phyloP scores from a whole-genome alignment of 345 rosid genomes.

The sweet orange (Citrus sinensis) region DVS_A1.0 CM039168.1:30282501-30283000 shows the following conservation, averaged over 20 bases:
- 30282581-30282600: slow-evolving; percentile 92
- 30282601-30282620: slow-evolving; percentile 51
- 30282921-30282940: slow-evolving; percentile 95
- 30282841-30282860: slow-evolving; percentile 52
- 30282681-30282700: slow-evolving; percentile 86
- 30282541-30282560: slow-evolving; percentile 92
- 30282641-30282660: slow-evolving; percentile 90
- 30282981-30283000: slow-evolving; percentile 98
- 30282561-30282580: slow-evolving; percentile 80
- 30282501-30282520: slow-evolving; percentile 91
- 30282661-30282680: slow-evolving; percentile 79
- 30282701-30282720: slow-evolving; percentile 96
- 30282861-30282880: slow-evolving; percentile 68
- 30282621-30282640: slow-evolving; percentile 94
- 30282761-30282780: slow-evolving; percentile 94
- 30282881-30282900: slow-evolving; percentile 72
- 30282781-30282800: slow-evolving; percentile 57
- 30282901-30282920: slow-evolving; percentile 73
- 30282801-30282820: slow-evolving; percentile 88
- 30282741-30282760: slow-evolving; percentile 88
- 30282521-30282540: slow-evolving; percentile 95
- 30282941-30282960: slow-evolving; percentile 99
- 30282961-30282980: slow-evolving; percentile 99
- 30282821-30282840: slow-evolving; percentile 84
- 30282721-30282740: slow-evolving; percentile 88